Percentiles rank a stretch among this genome's conserved stretches.
phyloP scores from a whole-genome alignment of 139 green algal genomes.

The Haematococcus lacustris region DNA sequence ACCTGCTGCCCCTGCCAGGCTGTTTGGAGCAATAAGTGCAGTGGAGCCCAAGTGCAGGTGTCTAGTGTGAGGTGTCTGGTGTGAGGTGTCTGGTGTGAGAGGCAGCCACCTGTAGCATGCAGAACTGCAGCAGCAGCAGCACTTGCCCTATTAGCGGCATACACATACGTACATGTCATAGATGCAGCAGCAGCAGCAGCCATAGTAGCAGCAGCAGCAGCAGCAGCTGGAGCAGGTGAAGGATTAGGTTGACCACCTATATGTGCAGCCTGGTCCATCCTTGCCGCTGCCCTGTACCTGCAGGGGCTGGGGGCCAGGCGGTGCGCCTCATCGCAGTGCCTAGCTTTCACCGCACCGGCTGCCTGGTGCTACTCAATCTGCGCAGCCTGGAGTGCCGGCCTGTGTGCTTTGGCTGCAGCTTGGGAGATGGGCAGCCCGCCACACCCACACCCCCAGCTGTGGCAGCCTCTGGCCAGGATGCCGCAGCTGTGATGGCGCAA shows the following conservation, averaged over 20 bases:
- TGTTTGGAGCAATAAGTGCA: neutral
- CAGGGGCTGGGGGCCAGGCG: constrained; percentile 33
- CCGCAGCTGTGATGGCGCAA: no score
- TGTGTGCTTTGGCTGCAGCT: no score
- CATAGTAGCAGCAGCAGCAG: no score
- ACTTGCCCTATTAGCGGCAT: neutral
- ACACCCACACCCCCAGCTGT: no score
- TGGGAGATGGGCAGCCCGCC: no score
- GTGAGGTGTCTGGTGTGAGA: neutral
- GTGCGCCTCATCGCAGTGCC: constrained; percentile 72
- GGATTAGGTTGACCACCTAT: neutral
- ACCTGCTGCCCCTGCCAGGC: neutral
- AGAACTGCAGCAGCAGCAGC: neutral
- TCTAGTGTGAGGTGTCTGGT: neutral
- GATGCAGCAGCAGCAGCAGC: neutral
- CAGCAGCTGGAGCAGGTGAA: neutral
- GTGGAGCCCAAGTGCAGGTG: neutral
- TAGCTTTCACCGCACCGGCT: constrained; percentile 58
- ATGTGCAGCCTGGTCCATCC: neutral
- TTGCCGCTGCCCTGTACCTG: neutral
- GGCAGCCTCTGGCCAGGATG: no score
- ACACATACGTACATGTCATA: no score
- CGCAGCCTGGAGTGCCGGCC: neutral
- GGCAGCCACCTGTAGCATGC: neutral
- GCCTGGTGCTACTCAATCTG: constrained; percentile 81